Base-by-base conservation (phyloP, 805 yeast genomes). In the Ogataea ganodermae region DNA sequence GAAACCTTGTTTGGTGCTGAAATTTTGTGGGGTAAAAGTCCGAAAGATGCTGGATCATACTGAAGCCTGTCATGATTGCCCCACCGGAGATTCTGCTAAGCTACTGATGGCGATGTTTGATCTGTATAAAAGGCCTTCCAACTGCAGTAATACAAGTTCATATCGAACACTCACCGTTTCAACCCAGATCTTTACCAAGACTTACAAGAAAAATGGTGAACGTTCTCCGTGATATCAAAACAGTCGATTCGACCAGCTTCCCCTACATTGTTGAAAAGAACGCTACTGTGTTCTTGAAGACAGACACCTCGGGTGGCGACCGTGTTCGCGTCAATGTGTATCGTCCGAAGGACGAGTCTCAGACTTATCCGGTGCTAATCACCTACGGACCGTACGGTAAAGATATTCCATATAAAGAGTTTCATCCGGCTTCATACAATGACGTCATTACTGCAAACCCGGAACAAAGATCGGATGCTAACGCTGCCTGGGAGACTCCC, bases 401-500 rank as follows among this genome's bases (percentile, higher is more conserved):
- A 28, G 49, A 45, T 18, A 45, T 45, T 24, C 38, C 49, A 13
- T 45, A 45, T 23, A 35, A 32, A 21, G 28, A 18, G 7, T 45
- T 45, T 23, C 49, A 45, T 28, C 36, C 49, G 10, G 30, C 49
- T 2, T 45, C 49, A 3, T 45, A 45, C 37, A 39, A 45, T 13
- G 49, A 45, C 20, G 44, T 45, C 6, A 20, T 45, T 13, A 35
- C 30, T 12, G 23, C 27, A 22, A 45, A 45, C 21, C 49, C 49
- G 7, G 49, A 45, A 17, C 49, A 45, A 21, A 45, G 45, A 6
- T 45, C 49, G 14, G 45, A 45, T n/a, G n/a, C n/a, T 12, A 45
- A 45, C 28, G 49, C 27, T 6, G 49, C 49, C 10, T 45, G 49
- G 49, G 49, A 45, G 18, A 45, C 49, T 2, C 49, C 49, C 24